Evolutionary conservation across 176 grass and related monocot genomes (phyloP), one percentile per base, ranked within the genome.

Genomic region (Puccinellia tenuiflora): DNA sequence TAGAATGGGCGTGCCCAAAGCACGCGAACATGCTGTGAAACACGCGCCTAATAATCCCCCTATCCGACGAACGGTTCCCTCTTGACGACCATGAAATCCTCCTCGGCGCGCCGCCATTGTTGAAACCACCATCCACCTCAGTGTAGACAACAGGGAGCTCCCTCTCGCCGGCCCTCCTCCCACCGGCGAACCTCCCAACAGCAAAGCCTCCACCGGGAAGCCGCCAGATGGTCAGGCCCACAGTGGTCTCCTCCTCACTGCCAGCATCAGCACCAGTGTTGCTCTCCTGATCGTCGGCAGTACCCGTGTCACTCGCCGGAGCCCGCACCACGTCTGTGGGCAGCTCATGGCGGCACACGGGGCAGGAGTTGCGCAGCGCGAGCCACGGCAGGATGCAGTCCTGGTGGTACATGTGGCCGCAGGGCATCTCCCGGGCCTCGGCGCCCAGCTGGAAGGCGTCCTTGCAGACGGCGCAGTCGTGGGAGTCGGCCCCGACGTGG

Each of bases 301-400:
- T 40, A 10, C 57, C 70, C 4, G 73, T 22, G 5, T 81, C 64
- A 8, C 64, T 70, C 6, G n/a, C 20, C 1, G 45, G 48, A n/a
- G 25, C 34, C 22, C 26, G 33, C 1, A 45, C 9, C 14, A 45
- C 66, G 7, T 93, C 92, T 0, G 79, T 63, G 43, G 92, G 92
- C 89, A 94, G 77, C 74, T 94, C 80, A 1, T 94, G 89, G 33
- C 89, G 92, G 74, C 92, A 94, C 1, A 94, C 86, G 0, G 92
- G 92, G 59, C 92, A 94, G 0, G 92, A 94, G 55, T 89, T 94
- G 46, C 86, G 80, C n/a, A 91, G 86, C 3, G 89, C 83, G 28
- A 94, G 92, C 92, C 92, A 94, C 3, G 92, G 92, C 64, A 94
- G 65, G 86, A 94, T 94, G 84, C 89, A 94, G 80, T 91, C 89